Evolutionary conservation across 495 filamentous ascomycete species (phyloP).

Genomic region (Immersiella caudata): DNA sequence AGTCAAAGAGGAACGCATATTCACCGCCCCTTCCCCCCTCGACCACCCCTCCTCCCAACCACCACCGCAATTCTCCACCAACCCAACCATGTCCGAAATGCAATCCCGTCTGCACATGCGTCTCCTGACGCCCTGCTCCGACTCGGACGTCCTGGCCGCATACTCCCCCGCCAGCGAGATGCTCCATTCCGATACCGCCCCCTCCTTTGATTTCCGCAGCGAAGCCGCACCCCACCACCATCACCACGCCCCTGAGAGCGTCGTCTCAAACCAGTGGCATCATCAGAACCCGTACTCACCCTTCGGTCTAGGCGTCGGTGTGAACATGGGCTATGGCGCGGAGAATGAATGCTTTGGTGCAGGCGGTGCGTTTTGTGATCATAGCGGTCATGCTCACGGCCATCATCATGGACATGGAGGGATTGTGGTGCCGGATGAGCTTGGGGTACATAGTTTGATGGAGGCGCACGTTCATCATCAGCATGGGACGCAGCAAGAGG

Average conservation of each 20-base stretch:
- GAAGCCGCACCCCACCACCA: background rate
- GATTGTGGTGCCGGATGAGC: slow-evolving; percentile 18
- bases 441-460: slow-evolving; percentile 25
- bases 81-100: slow-evolving; percentile 25
- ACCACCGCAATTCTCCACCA: slow-evolving; percentile 9
- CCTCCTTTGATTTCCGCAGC: slow-evolving; percentile 9
- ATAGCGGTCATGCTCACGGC: background rate
- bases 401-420: slow-evolving; percentile 14
- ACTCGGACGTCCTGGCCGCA: slow-evolving; percentile 40
- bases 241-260: background rate
- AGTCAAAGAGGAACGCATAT: slow-evolving; percentile 41
- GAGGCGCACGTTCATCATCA: slow-evolving; percentile 19
- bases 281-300: slow-evolving; percentile 33
- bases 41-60: slow-evolving; percentile 7
- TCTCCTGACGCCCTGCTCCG: slow-evolving; percentile 50
- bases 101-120: slow-evolving; percentile 32
- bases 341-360: background rate
- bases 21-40: background rate
- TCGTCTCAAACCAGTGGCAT: slow-evolving; percentile 1
- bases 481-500: background rate
- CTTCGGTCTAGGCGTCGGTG: slow-evolving; percentile 25
- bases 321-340: slow-evolving; percentile 9
- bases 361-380: background rate
- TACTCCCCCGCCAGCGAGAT: slow-evolving; percentile 32
- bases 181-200: slow-evolving; percentile 30